Base-by-base conservation (phyloP, 2,329 filamentous ascomycete genomes). In the Alternaria sp. region DNA sequence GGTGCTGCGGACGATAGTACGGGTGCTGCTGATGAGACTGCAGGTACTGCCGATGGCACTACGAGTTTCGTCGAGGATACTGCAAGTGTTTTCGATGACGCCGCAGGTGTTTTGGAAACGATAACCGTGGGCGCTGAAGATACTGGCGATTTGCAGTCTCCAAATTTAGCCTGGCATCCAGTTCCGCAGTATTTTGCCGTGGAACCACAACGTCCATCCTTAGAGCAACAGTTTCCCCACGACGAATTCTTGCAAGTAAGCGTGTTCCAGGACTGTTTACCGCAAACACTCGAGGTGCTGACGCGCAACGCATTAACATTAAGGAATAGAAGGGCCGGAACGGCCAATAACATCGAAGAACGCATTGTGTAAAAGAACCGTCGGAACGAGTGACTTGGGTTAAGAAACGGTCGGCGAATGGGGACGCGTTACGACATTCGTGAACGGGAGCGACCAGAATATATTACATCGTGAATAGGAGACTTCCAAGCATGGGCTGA, bases 111-210 rank as follows among this genome's bases (percentile, higher is more conserved):
- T 51, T 34, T 39, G 48, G 48, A 41, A 41, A 39, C 22, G 34
- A 51, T 38, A n/a, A 39, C 48, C 48, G 34, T 32, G 16, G 48
- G 48, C 14, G 34, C 34, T 44, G 51, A 44, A 43, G 51, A 7
- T 44, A 44, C 26, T 20, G 51, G 32, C 14, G 5, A 26, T 14
- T 57, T 48, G 54, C 63, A 65, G 9, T 61, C 51, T 41, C 63
- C 63, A 11, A 58, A 65, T 14, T 28, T 57, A 34, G n/a, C 36
- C 54, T 65, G 61, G 34, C 74, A 78, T 7, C 69, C 70, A 11
- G 63, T 63, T 26, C 65, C 65, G 51, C 73, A 76, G 55, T 44
- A n/a, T 20, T 34, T 18, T 36, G 51, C 3, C 12, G 39, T 36
- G 20, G 41, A 44, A 26, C 51, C 51, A 36, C 51, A 54, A 44